Evolutionary conservation across 805 yeast species (phyloP), one percentile per base, ranked within the genome.

Genomic region (Schwanniomyces vanrijiae): DNA sequence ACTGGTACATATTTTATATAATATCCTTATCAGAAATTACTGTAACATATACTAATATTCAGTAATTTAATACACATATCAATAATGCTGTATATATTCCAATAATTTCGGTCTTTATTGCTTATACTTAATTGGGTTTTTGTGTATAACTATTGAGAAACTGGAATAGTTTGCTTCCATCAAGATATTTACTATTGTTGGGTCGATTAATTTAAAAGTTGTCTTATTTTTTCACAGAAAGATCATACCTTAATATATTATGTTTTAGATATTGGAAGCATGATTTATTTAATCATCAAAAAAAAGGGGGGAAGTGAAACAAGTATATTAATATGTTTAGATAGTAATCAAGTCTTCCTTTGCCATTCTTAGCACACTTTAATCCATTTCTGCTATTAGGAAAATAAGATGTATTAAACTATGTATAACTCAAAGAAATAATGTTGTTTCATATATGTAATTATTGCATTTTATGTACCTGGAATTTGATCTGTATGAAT

Each of bases 361-460:
- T 55, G 78, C 86, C 7, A 82, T 81, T 58, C 76, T 82, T 48
- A 68, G 78, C 35, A 59, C 82, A 31, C 86, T 86, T 19, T 87
- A 83, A 66, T 65, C 82, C 55, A 19, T 47, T 35, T 40, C 41
- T 13, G 41, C 46, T 21, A 46, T 45, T 28, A 4, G 29, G n/a
- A n/a, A n/a, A n/a, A n/a, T n/a, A n/a, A 77, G 82, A 63, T 75
- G 82, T 46, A 66, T 71, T 45, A 75, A 75, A 52, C 87, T 86
- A 46, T 73, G 88, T 59, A 69, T 77, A 54, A 80, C 77, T 78
- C 83, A 28, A 80, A 78, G 56, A 86, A 87, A n/a, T 69, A 83
- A 29, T 72, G 65, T 37, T 71, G 82, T 50, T 79, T 80, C 46
- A 69, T 83, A 44, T 80, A 75, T 68, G 59, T 76, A 69, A 59